A percentile compares a stretch with the other conserved stretches of the same genome.
Conservation (phyloP, 83 land plant species). For the Diphasiastrum complanatum region DNA sequence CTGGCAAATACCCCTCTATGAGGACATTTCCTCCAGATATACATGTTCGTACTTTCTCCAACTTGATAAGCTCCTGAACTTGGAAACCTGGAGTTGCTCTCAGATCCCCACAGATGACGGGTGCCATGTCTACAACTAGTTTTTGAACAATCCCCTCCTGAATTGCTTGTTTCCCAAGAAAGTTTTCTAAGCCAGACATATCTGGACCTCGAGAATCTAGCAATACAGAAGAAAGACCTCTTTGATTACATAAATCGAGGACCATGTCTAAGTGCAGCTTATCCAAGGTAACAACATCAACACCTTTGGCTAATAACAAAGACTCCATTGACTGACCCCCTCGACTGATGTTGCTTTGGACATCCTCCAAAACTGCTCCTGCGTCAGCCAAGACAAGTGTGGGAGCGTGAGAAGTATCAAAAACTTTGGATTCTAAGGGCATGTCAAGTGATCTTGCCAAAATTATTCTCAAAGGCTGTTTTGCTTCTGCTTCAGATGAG, state of each 20-base stretch:
- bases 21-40: constrained; percentile 27
- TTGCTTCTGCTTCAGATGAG: constrained; percentile 68
- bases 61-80: constrained; percentile 15
- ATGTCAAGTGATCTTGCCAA: constrained; percentile 33
- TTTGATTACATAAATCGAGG: constrained; percentile 46
- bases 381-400: constrained; percentile 49
- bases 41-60: constrained; percentile 19
- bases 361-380: constrained; percentile 19
- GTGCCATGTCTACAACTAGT: constrained; percentile 48
- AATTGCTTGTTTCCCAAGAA: constrained; percentile 45
- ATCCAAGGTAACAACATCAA: constrained; percentile 53
- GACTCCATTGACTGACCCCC: constrained; percentile 32
- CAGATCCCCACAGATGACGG: constrained; percentile 34
- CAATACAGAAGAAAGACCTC: constrained; percentile 61
- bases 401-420: constrained; percentile 27
- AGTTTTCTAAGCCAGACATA: constrained; percentile 26
- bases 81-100: constrained; percentile 19
- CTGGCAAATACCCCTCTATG: constrained; percentile 28
- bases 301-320: constrained; percentile 30
- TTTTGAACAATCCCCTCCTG: constrained; percentile 50
- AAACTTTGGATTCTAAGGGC: constrained; percentile 29
- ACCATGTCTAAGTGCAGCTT: constrained; percentile 40
- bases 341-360: constrained; percentile 8
- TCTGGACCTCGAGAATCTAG: constrained; percentile 54
- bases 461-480: constrained; percentile 66